Evolutionary conservation across 2,329 filamentous ascomycete genomes (phyloP), one percentile per base, ranked within the genome.

Genomic region (Epicoccum nigrum): DNA sequence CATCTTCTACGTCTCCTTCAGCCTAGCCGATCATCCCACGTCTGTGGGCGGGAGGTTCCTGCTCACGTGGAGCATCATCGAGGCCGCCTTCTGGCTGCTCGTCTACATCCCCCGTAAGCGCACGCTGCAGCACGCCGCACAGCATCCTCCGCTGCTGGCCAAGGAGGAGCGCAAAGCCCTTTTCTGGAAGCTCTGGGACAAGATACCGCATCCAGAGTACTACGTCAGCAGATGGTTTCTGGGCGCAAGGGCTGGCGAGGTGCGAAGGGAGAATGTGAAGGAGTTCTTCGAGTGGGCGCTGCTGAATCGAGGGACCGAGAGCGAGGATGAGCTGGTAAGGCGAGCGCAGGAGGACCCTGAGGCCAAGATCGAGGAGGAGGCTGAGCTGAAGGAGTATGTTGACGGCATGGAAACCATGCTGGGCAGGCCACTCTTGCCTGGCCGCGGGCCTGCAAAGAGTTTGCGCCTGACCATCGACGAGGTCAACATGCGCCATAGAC

Each of bases 251-350:
- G 50, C 76, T 1, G 68, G 75, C 15, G 83, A 86, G 27, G 83
- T 90, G 46, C 77, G 80, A 35, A 76, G 81, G n/a, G 85, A 89
- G n/a, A 88, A 90, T 61, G 71, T 89, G 44, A 80, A 78, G 58
- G 84, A 88, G 55, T 89, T 88, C 59, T 69, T 88, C 17, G 75
- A 82, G 7, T 90, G 87, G 87, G 86, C 83, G 1, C 84, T 90
- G 62, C 83, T 87, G 52, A 84, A 86, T 55, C 73, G 74, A 8
- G 76, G 73, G 8, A 72, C 78, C 4, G 67, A 69, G 39, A 71
- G 74, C 20, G 61, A 62, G 15, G 60, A 60, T 3, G 54, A 59
- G 47, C 47, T 59, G 31, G 51, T 31, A 11, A 48, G 54, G 33
- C 31, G 51, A 11, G 50, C 45, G 16, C 59, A 62, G 30, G 54